Base-by-base conservation (phyloP, 2,329 filamentous ascomycete species). In the Verticillium albo-atrum region DNA sequence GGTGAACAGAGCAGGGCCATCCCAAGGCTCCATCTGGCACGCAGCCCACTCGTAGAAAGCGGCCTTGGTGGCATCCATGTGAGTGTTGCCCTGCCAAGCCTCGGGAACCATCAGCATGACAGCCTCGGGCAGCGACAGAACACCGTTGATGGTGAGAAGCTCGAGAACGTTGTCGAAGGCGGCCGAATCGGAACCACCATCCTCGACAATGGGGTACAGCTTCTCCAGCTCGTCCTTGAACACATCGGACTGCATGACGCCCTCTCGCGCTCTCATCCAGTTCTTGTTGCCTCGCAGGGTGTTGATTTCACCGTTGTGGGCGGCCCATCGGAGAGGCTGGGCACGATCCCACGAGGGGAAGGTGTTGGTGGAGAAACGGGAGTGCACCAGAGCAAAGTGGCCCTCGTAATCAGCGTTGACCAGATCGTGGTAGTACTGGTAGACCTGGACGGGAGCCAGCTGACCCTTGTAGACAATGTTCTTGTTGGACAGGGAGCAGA, bases 401-500 rank as follows among this genome's bases (percentile, higher is more conserved):
- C 89, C 93, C 81, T 98, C 92, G 75, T 96, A 98, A 75, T 98
- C 94, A 66, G 96, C 94, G 68, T 95, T 96, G 67, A 97, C 90
- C 73, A 98, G 79, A 79, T 98, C 94, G 76, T 97, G 91, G 78
- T 96, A 98, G 81, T 98, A 98, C 73, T 96, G 90, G 79, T 98
- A 98, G 57, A 98, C 94, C 80, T 98, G 94, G 30, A 94, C 87
- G 26, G 94, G 94, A 52, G 94, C 90, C 66, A 98, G 82, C 75
- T 98, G 95, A 64, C 94, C 94, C 84, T 98, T 98, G 85, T 98
- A 98, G 62, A 98, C 91, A 77, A 98, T 98, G 80, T 98, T 98
- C 79, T 93, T 93, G 87, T 97, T 97, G 75, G 89, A 95, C 66
- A 98, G 80, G 55, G 92, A 97, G 83, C 94, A 98, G 61, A 98